Evolutionary conservation across 2,329 filamentous ascomycete genomes (phyloP), one percentile per base, ranked within the genome.

Genomic region (Blastomyces emzantsi): DNA sequence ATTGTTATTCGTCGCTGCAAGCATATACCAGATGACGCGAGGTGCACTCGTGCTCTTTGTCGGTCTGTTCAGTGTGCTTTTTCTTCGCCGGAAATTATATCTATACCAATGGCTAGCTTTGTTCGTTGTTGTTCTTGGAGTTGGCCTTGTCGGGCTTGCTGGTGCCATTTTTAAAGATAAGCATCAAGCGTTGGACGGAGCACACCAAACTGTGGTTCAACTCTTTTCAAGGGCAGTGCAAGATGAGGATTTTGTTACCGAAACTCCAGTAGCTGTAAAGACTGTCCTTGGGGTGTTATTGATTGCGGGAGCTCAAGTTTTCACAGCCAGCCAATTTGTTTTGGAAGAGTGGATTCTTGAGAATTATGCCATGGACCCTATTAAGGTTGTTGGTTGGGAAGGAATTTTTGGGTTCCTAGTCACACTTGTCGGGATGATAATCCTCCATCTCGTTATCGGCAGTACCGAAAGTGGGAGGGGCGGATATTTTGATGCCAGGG

Each of bases 21-120:
- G 90, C 65, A 97, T 99, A 72, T 99, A 97, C 78, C 94, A 99
- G 78, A 99, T 99, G 94, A 97, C 93, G 1, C 83, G 94, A 64
- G 94, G 94, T 9, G 94, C 94, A 0, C 82, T 99, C 52, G 93
- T 99, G 2, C 82, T 99, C 7, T 99, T 99, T 70, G 94, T 99
- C 25, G 94, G 94, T 0, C 79, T 97, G 0, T 97, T 99, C 78
- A 96, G 92, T 72, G 92, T 99, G 36, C 71, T 96, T 15, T 97
- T 99, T 75, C 81, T 99, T 64, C 87, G 86, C 70, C 85, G 91
- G 58, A 88, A 85, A 69, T 82, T 99, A 43, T 85, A 87, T 66
- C 74, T 89, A n/a, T 97, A 93, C 80, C 94, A 99, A 75, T 99
- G 94, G 94, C 79, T 90, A 64, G 90, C 91, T 6, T 83, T 99